These are phyloP conservation scores for Peronosclerospora sorghi DNA, from an alignment of 352 stramenopile genomes.

Conservation along the genomic window DNA sequence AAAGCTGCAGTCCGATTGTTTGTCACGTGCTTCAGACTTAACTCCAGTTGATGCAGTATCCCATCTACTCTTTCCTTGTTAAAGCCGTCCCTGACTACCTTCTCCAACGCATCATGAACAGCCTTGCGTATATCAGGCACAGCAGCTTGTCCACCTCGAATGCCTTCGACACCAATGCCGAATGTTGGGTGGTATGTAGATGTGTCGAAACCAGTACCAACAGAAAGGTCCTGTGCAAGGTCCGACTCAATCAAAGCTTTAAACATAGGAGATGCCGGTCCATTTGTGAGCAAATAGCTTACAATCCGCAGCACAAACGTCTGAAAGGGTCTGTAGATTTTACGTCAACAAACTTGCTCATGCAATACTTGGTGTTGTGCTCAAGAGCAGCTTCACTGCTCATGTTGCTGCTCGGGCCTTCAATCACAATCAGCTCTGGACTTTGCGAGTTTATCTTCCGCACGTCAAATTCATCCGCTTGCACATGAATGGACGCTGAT, in stretches of 20 bases:
- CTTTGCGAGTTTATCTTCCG: constrained; percentile 11
- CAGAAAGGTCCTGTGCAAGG: constrained; percentile 64
- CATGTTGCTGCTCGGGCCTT: constrained; percentile 59
- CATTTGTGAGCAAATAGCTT: constrained; percentile 69
- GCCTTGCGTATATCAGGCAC: constrained; percentile 55
- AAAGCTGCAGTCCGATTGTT: constrained; percentile 71
- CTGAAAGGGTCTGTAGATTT: constrained; percentile 50
- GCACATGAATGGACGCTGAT: constrained; percentile 38
- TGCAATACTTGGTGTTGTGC: constrained; percentile 73
- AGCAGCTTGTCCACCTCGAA: constrained; percentile 27
- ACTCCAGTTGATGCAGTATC: constrained; percentile 69
- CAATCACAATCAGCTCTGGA: constrained; percentile 26
- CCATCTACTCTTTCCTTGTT: constrained; percentile 59
- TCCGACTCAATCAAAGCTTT: constrained; percentile 71
- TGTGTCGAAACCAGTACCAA: constrained; percentile 71
- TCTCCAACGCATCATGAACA: constrained; percentile 34
- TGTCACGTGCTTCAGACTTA: constrained; percentile 74
- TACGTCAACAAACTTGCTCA: constrained; percentile 58
- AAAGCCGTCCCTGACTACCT: constrained; percentile 59
- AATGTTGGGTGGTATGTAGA: constrained; percentile 70
- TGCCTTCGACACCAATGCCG: constrained; percentile 69
- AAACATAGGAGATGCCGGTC: constrained; percentile 68
- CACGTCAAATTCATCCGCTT: constrained; percentile 33
- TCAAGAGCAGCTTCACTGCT: constrained; percentile 30
- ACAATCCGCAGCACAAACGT: constrained; percentile 74